Conservation (phyloP, 2,329 filamentous ascomycete species). For the Trichoderma koningii region DNA sequence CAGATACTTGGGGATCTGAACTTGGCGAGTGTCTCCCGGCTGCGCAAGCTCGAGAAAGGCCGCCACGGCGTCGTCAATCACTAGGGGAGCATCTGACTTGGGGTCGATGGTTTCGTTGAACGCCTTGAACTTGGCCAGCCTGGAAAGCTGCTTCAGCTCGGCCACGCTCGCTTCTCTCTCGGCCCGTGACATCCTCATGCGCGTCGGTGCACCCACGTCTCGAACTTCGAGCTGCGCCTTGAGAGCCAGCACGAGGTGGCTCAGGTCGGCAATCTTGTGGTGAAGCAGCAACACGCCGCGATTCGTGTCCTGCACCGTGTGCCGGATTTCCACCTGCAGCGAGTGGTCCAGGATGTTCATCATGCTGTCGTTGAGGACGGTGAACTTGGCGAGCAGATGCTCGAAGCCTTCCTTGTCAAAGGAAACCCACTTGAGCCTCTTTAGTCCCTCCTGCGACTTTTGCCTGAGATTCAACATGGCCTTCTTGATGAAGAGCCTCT, state of each 20-base stretch:
- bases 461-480: slow-evolving; percentile 45
- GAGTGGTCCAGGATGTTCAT: slow-evolving; percentile 51
- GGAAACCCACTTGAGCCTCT: slow-evolving; percentile 47
- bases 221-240: slow-evolving; percentile 46
- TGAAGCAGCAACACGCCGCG: slow-evolving; percentile 50
- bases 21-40: slow-evolving; percentile 38
- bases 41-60: slow-evolving; percentile 45
- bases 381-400: slow-evolving; percentile 47
- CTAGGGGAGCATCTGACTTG: slow-evolving; percentile 35
- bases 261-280: slow-evolving; percentile 49
- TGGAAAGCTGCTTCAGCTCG: slow-evolving; percentile 45
- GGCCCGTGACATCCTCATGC: slow-evolving; percentile 38
- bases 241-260: slow-evolving; percentile 49
- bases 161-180: slow-evolving; percentile 45
- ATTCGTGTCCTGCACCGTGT: slow-evolving; percentile 52
- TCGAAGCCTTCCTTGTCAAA: slow-evolving; percentile 53
- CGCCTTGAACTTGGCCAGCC: slow-evolving; percentile 54
- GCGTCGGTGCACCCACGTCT: slow-evolving; percentile 31
- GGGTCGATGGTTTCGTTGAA: slow-evolving; percentile 52
- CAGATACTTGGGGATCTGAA: slow-evolving; percentile 41
- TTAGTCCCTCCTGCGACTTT: slow-evolving; percentile 40
- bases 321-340: slow-evolving; percentile 50
- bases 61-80: slow-evolving; percentile 43
- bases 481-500: slow-evolving; percentile 48
- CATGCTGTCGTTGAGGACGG: slow-evolving; percentile 51